These are phyloP conservation scores for Alectoria sarmentosa DNA, from an alignment of 495 filamentous ascomycete species.

Conservation along the genomic window DNA sequence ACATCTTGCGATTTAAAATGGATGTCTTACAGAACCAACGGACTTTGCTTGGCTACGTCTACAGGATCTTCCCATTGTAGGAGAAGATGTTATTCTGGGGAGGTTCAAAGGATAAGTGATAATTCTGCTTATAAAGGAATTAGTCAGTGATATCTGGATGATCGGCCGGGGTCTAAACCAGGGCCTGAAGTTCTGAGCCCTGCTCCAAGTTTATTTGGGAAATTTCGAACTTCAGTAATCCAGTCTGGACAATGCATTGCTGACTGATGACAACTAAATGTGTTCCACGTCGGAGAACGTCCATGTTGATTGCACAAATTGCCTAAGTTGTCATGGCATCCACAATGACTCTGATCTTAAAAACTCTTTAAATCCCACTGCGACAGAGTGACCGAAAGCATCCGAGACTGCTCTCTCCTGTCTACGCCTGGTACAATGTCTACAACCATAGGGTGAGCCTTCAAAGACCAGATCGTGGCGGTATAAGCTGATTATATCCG, in stretches of 20 bases:
- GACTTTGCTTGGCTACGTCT: no score
- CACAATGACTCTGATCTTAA: not conserved
- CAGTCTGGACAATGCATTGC: no score
- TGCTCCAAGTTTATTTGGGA: not conserved
- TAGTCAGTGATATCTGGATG: not conserved
- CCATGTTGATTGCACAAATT: no score
- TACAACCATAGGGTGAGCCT: conserved; percentile 45
- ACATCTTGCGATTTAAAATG: no score
- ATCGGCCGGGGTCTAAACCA: not conserved
- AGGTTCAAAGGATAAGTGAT: no score
- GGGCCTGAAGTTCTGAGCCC: not conserved
- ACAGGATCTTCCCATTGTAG: no score
- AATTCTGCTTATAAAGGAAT: not conserved
- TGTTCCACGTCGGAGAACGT: no score
- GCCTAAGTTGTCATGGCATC: no score
- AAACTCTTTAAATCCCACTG: not conserved
- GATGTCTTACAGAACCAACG: no score
- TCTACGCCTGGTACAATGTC: conserved; percentile 33
- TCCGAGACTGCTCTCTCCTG: not conserved
- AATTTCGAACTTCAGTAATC: not conserved
- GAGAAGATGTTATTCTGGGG: no score
- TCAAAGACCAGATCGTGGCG: not conserved
- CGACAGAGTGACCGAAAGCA: not conserved
- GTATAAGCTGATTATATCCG: not conserved
- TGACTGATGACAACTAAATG: not conserved